phyloP scores from a whole-genome alignment of 805 yeast genomes.

The Naumovozyma dairenensis region DNA sequence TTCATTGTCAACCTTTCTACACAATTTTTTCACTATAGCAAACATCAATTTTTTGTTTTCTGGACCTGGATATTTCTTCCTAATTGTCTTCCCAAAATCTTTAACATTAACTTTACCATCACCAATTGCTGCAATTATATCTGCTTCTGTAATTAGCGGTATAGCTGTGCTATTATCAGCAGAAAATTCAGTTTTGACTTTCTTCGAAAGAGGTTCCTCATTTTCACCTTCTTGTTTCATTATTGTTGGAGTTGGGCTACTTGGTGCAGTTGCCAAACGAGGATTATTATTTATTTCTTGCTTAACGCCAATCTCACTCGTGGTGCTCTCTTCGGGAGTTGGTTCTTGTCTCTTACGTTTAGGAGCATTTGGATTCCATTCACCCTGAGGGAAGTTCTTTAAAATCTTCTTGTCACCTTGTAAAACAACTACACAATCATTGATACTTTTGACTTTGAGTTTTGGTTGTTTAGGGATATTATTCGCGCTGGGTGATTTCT shows the following conservation, averaged over 20 bases:
- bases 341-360: conserved; percentile 29
- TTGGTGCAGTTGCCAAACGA: neutral
- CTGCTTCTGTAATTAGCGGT: conserved; percentile 53
- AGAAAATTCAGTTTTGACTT: conserved; percentile 30
- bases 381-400: conserved; percentile 62
- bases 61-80: conserved; percentile 39
- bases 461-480: conserved; percentile 29
- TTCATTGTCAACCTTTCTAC: conserved; percentile 24
- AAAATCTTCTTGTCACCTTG: conserved; percentile 56
- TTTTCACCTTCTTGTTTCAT: conserved; percentile 4
- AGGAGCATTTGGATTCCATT: conserved; percentile 65
- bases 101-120: conserved; percentile 34
- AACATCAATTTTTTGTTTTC: conserved; percentile 25
- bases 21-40: conserved; percentile 24
- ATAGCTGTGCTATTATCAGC: conserved; percentile 10
- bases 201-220: conserved; percentile 31
- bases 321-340: conserved; percentile 5
- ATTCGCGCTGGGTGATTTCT: conserved; percentile 5
- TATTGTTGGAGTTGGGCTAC: conserved; percentile 1
- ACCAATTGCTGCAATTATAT: conserved; percentile 54
- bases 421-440: conserved; percentile 48
- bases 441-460: conserved; percentile 36
- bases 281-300: no score
- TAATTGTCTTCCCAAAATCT: conserved; percentile 50
- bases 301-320: neutral